Conservation (phyloP, 2,329 filamentous ascomycete species). For the Alternaria postmessia region DNA sequence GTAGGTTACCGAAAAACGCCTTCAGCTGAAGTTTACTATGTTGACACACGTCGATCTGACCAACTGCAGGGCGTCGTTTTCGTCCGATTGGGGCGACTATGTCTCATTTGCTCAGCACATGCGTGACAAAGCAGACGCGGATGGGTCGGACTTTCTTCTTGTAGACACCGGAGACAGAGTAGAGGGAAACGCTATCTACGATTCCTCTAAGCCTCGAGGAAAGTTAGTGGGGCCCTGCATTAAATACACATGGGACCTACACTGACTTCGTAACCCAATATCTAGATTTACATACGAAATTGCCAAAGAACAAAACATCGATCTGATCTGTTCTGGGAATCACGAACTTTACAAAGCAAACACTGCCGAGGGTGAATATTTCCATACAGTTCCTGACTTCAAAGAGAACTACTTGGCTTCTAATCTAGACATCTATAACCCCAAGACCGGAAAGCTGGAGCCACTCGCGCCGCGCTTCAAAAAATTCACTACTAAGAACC, state of each 20-base stretch:
- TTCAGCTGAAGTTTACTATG: neutral
- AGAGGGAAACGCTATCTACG: constrained; percentile 94
- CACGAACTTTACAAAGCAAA: constrained; percentile 90
- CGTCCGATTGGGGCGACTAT: constrained; percentile 98
- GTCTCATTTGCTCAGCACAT: constrained; percentile 89
- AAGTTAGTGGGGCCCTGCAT: constrained; percentile 45
- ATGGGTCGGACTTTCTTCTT: constrained; percentile 86
- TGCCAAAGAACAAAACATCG: constrained; percentile 80
- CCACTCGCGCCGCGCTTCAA: constrained; percentile 84
- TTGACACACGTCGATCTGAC: constrained; percentile 13
- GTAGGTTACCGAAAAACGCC: constrained; percentile 56
- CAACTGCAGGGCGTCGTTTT: constrained; percentile 76
- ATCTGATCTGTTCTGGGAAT: constrained; percentile 87
- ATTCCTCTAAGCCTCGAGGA: constrained; percentile 86
- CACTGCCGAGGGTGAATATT: constrained; percentile 79
- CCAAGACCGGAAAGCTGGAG: constrained; percentile 72
- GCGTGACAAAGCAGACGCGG: constrained; percentile 76
- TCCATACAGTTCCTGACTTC: constrained; percentile 83
- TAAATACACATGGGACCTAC: neutral
- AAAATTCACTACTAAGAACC: constrained; percentile 91
- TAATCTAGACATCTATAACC: constrained; percentile 87
- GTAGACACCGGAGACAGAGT: constrained; percentile 93
- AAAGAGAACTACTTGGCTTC: constrained; percentile 83
- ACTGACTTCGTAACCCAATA: neutral
- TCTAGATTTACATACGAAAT: constrained; percentile 80